Base-by-base conservation (phyloP, 192 early-diverging fungal species). In the Bifiguratus adelaidae region DNA sequence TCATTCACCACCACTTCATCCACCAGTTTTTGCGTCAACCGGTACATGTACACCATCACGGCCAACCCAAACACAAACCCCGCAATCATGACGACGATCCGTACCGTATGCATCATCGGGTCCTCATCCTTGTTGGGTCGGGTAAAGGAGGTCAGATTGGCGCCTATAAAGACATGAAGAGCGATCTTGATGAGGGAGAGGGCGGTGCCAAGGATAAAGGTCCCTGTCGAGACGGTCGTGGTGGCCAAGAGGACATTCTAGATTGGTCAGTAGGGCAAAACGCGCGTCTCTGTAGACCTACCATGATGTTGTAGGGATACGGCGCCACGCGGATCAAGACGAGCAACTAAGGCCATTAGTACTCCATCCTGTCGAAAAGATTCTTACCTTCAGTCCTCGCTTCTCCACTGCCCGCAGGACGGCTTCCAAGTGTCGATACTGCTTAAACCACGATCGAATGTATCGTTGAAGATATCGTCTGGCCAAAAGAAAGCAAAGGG, bases 241-340 rank as follows among this genome's bases (percentile, higher is more conserved):
- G 73, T 66, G 2, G 76, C 65, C 36, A 81, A 66, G 15, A 78
- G 37, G 0, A 70, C 67, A 38, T 81, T 81, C 47, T 63, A 26
- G 15, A 34, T 34, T 11, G 32, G 1, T 34, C 0, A 34, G 32
- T 11, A 34, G 32, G 32, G 15, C 11, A 34, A 34, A 15, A 34
- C 11, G 32, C 35, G 12, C 2, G 12, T 29, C 6, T 23, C 7
- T 8, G 3, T 23, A 20, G 22, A 9, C 21, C 48, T 56, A 63
- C 60, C 54, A 82, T 58, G 7, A 86, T 50, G 37, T 71, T 76
- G 57, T 69, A 84, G 12, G 83, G 83, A 55, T 86, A 86, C 6
- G 83, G 83, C 6, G 81, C 81, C 23, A 86, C 36, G 0, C 83
- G 65, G 50, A 86, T 82, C 23, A 86, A 43, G 0, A 79, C 58